Evolutionary conservation across 179 eudicot genomes (phyloP).

Genomic region (Corrigiola litoralis): DNA sequence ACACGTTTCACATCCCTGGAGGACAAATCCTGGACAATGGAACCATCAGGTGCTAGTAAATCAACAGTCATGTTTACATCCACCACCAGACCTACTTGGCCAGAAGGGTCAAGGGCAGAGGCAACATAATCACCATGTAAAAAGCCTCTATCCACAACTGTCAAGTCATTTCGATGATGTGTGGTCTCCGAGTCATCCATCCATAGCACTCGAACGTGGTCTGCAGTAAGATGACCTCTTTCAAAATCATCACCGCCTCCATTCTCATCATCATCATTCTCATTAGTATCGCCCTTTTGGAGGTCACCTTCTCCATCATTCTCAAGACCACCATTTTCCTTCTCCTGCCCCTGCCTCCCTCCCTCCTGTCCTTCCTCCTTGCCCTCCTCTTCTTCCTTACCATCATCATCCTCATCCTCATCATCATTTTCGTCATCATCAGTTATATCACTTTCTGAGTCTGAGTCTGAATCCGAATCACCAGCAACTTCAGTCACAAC

Average conservation of each 20-base stretch:
- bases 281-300: constrained; percentile 28
- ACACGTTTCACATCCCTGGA: constrained; percentile 74
- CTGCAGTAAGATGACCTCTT: constrained; percentile 49
- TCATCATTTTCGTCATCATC: constrained; percentile 60
- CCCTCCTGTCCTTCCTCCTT: constrained; percentile 20
- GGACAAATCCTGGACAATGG: constrained; percentile 46
- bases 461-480: constrained; percentile 88
- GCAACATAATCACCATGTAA: constrained; percentile 94
- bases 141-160: constrained; percentile 77
- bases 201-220: constrained; percentile 89
- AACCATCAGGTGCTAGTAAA: constrained; percentile 58
- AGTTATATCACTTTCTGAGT: constrained; percentile 71
- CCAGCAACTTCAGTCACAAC: constrained; percentile 96
- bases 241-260: constrained; percentile 23
- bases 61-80: constrained; percentile 70
- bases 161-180: constrained; percentile 48
- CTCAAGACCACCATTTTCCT: constrained; percentile 21
- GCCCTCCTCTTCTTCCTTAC: constrained; percentile 22
- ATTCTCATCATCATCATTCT: constrained; percentile 33
- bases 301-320: constrained; percentile 28
- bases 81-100: constrained; percentile 89
- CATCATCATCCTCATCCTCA: constrained; percentile 38
- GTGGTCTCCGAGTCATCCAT: constrained; percentile 73
- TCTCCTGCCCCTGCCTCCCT: constrained; percentile 29
- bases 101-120: constrained; percentile 71